phyloP scores from a whole-genome alignment of 768 basidiomycete species.

The Calocybe gangraenosa region DNA sequence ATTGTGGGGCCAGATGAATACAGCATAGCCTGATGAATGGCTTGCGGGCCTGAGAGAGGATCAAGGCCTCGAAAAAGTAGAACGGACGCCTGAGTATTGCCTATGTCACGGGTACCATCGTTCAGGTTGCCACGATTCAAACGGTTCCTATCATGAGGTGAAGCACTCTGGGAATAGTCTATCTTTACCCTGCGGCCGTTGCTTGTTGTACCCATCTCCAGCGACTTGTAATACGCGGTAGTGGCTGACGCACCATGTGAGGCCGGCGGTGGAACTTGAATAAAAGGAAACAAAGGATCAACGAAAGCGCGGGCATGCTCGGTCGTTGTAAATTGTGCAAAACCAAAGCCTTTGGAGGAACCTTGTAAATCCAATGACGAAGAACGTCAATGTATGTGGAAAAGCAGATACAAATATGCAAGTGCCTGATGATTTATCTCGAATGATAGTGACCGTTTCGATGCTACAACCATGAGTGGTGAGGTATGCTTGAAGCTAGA shows the following conservation, averaged over 20 bases:
- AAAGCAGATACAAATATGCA: constrained; percentile 73
- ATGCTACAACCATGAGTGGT: constrained; percentile 66
- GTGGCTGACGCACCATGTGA: constrained; percentile 81
- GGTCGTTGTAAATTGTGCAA: constrained; percentile 85
- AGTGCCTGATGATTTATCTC: constrained; percentile 95
- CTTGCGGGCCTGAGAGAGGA: constrained; percentile 80
- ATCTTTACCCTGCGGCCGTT: constrained; percentile 90
- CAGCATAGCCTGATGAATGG: constrained; percentile 80
- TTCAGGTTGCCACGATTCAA: constrained; percentile 63
- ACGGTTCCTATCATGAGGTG: constrained; percentile 63
- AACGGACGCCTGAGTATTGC: constrained; percentile 76
- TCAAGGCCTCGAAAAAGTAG: constrained; percentile 91
- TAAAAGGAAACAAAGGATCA: constrained; percentile 85
- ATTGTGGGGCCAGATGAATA: constrained; percentile 74
- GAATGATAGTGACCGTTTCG: constrained; percentile 91
- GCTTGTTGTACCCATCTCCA: constrained; percentile 66
- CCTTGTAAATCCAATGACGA: constrained; percentile 74
- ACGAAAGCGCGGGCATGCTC: constrained; percentile 91
- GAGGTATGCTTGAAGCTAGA: constrained; percentile 78
- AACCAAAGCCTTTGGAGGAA: constrained; percentile 93
- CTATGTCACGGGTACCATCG: constrained; percentile 96
- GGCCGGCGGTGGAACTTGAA: constrained; percentile 88
- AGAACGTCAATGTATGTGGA: constrained; percentile 72
- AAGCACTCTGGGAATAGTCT: constrained; percentile 88
- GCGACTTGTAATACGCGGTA: constrained; percentile 66